Evolutionary conservation across 2,329 filamentous ascomycete genomes (phyloP), one percentile per base, ranked within the genome.

Genomic region (Tolypocladium paradoxum): DNA sequence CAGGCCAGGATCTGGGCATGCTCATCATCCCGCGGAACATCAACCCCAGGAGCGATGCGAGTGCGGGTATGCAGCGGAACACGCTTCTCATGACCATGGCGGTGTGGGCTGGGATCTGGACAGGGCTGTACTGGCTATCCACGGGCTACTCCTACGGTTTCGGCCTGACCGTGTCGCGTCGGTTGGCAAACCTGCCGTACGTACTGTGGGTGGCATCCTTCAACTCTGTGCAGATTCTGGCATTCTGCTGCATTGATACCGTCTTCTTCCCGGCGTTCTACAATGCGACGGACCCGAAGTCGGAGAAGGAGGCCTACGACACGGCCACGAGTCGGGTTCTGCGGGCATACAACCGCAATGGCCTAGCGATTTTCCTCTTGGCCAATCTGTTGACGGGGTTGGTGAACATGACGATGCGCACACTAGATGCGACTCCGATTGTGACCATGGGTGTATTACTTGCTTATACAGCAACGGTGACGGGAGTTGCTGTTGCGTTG

Each of bases 111-210:
- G 65, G 73, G 1, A 68, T 84, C 49, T 96, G 90, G 89, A 77
- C 75, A 3, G 70, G 73, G 0, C 73, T 95, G 14, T 96, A 90
- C 70, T 73, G 80, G 50, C 61, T 90, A 29, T 78, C 82, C 35
- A 90, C 87, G 1, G 80, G 78, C 61, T 85, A 85, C 63, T 72
- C 70, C 12, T 85, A 86, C 58, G 90, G 90, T 6, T 76, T 90
- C 35, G 83, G 83, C 7, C 75, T 95, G 31, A 77, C 77, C 16
- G 90, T 96, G 8, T 97, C 93, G 6, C 85, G 93, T 22, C 85
- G 93, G 1, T 75, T 97, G 54, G 93, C 92, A 9, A 99, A 99
- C 63, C 77, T 96, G 57, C 90, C 93, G 0, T 99, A 99, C 66
- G 80, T 97, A 45, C 75, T 96, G 46, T 97, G 92, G 90, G 86